A percentile compares a stretch with the other conserved stretches of the same genome.
Evolutionary conservation across 2,329 filamentous ascomycete genomes (phyloP).

Genomic region (Fusarium temperatum): DNA sequence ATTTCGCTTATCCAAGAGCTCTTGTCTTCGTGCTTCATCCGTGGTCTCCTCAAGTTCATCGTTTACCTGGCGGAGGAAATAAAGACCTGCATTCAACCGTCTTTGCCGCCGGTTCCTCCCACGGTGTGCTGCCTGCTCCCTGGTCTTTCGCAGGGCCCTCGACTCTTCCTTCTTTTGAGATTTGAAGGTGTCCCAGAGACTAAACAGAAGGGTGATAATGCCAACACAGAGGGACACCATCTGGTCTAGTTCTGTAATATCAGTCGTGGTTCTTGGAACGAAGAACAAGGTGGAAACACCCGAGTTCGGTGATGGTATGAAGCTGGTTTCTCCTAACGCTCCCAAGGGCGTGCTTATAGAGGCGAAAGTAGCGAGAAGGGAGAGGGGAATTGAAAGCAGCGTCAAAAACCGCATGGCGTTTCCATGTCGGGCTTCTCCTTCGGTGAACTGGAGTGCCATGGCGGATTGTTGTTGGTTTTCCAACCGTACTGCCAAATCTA

Average conservation of each 20-base stretch:
- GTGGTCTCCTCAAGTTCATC: not conserved
- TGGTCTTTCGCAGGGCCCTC: not conserved
- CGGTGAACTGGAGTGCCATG: not conserved
- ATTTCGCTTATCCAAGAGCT: not conserved
- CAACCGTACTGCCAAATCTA: not conserved
- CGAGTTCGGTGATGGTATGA: not conserved
- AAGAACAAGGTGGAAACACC: not conserved
- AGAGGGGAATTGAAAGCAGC: not conserved
- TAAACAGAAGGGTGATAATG: not conserved
- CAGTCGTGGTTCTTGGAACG: not conserved
- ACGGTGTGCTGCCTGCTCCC: not conserved
- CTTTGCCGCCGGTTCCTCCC: not conserved
- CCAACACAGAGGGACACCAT: not conserved
- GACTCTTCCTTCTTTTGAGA: not conserved
- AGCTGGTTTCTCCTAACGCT: not conserved
- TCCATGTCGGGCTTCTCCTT: not conserved
- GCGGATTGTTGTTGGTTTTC: accelerated
- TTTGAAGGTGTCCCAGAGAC: not conserved
- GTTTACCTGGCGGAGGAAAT: not conserved
- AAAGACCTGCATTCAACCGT: not conserved
- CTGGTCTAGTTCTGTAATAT: not conserved
- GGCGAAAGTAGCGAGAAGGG: accelerated
- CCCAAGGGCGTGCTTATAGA: not conserved
- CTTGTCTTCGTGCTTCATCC: not conserved
- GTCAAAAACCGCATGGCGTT: not conserved